phyloP scores from a whole-genome alignment of 306 rosid genomes.

The Cicer judaicum region DNA sequence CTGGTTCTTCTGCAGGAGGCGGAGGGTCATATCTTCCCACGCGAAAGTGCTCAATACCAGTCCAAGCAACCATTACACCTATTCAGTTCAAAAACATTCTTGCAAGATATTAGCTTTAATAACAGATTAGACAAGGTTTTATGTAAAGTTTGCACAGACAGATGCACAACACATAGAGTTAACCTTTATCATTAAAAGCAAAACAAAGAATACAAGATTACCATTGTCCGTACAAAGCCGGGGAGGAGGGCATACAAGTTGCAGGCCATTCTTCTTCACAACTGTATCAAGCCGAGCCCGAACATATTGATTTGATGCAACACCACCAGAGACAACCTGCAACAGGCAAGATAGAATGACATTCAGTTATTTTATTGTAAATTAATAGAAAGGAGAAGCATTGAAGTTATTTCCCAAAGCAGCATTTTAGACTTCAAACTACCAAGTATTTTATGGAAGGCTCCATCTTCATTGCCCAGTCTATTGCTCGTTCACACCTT shows the following conservation, averaged over 20 bases:
- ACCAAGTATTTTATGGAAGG: slow-evolving; percentile 88
- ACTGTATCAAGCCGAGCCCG: slow-evolving; percentile 75
- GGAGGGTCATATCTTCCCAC: slow-evolving; percentile 94
- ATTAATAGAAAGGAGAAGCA: slow-evolving; percentile 33
- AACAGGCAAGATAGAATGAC: slow-evolving; percentile 41
- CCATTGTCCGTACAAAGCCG: slow-evolving; percentile 96
- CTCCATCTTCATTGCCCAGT: slow-evolving; percentile 93
- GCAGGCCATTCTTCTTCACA: slow-evolving; percentile 69
- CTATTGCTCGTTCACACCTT: slow-evolving; percentile 88
- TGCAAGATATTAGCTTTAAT: slow-evolving; percentile 8
- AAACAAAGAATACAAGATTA: slow-evolving; percentile 48
- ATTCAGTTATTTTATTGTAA: slow-evolving; percentile 25
- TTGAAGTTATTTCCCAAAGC: slow-evolving; percentile 3
- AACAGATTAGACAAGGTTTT: background rate
- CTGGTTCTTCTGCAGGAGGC: slow-evolving; percentile 89
- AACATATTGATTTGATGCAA: slow-evolving; percentile 90
- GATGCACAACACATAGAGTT: slow-evolving; percentile 13
- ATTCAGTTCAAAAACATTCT: slow-evolving; percentile 34
- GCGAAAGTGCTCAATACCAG: slow-evolving; percentile 92
- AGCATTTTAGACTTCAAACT: slow-evolving; percentile 41
- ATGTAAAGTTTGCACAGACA: slow-evolving; percentile 34
- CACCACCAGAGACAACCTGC: slow-evolving; percentile 96
- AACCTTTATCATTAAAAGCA: slow-evolving; percentile 31
- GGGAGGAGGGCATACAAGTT: slow-evolving; percentile 94
- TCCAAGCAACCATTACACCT: slow-evolving; percentile 99